Evolutionary conservation across 2,329 filamentous ascomycete genomes (phyloP).

Genomic region (Dothiorella sarmentorum): DNA sequence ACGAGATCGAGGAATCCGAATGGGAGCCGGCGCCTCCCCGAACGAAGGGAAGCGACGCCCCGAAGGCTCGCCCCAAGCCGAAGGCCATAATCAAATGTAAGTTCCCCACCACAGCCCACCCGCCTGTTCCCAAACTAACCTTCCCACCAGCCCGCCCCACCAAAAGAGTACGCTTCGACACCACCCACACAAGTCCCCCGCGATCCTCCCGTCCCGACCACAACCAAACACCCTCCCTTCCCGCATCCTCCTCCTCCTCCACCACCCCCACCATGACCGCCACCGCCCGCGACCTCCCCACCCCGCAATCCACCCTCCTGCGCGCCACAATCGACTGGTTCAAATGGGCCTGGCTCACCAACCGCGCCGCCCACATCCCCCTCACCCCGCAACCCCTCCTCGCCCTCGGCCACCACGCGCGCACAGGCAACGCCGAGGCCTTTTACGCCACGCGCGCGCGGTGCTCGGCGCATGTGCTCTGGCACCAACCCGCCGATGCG

Average conservation of each 20-base stretch:
- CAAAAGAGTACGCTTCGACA: slow-evolving; percentile 4
- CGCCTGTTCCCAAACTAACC: no score
- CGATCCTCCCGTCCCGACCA: not conserved
- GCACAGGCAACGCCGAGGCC: not conserved
- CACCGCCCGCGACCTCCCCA: not conserved
- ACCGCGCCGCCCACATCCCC: not conserved
- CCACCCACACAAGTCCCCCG: not conserved
- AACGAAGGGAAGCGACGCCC: not conserved
- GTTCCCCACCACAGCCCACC: no score
- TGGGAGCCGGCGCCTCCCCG: not conserved
- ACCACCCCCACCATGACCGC: not conserved
- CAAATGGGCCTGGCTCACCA: not conserved
- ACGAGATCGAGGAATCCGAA: not conserved
- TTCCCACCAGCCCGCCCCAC: not conserved
- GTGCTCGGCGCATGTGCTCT: not conserved
- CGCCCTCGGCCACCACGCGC: not conserved
- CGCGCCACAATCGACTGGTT: not conserved
- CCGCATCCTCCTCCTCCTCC: not conserved
- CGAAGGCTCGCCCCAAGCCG: not conserved
- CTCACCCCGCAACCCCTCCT: not conserved
- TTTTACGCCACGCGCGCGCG: not conserved
- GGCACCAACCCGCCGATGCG: no score
- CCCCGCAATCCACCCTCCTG: not conserved
- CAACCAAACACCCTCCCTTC: not conserved
- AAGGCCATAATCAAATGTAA: not conserved